Percentiles rank a stretch among this genome's conserved stretches.
These are phyloP conservation scores for Fraxinus xanthoxyloides DNA, from an alignment of 305 asterid genomes.

Conservation along the genomic window DNA sequence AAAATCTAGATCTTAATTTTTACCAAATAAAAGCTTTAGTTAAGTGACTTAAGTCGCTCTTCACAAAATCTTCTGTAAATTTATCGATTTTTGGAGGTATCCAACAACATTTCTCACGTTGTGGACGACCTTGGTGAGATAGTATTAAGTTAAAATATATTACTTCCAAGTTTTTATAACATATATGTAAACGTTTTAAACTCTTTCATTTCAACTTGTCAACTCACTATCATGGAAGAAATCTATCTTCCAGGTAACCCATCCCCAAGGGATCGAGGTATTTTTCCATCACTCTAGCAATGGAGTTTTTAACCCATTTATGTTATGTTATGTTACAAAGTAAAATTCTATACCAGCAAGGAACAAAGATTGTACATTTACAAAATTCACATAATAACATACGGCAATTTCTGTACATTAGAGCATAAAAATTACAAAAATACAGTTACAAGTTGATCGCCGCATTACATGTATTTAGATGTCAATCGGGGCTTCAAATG, in stretches of 20 bases:
- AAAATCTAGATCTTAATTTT: too few species aligned
- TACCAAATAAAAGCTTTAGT: not conserved
- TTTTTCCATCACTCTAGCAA: not conserved
- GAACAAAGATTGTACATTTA: not conserved
- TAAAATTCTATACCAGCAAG: not conserved
- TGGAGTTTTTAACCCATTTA: not conserved
- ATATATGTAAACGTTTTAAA: not conserved
- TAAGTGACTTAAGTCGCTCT: not conserved
- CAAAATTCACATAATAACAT: not conserved
- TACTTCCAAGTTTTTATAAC: not conserved
- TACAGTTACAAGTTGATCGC: not conserved
- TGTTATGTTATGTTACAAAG: not conserved
- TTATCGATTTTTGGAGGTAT: not conserved
- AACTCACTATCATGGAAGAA: not conserved
- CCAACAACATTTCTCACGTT: not conserved
- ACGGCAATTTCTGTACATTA: conserved; percentile 13
- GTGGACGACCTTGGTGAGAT: not conserved
- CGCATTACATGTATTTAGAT: not conserved
- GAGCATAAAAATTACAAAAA: not conserved
- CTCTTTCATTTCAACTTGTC: not conserved
- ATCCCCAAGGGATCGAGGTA: not conserved
- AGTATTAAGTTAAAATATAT: not conserved
- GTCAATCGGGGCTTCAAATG: not conserved
- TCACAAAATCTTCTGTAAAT: not conserved
- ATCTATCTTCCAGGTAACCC: not conserved